A percentile compares a stretch with the other conserved stretches of the same genome.
These are phyloP conservation scores for Russula dissimulans DNA, from an alignment of 768 basidiomycete genomes.

Conservation along the genomic window DNA sequence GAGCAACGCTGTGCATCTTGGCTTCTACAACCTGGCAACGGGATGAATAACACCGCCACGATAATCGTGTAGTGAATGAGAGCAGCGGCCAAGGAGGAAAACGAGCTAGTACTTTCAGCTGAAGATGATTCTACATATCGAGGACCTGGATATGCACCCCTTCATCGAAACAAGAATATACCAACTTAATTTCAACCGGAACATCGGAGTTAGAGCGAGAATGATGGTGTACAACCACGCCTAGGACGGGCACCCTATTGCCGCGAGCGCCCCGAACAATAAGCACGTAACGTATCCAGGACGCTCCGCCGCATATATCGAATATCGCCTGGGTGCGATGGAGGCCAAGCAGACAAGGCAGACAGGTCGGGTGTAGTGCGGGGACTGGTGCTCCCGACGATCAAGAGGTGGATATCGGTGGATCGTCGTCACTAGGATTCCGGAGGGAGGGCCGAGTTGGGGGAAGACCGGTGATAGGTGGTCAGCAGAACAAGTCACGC, in stretches of 20 bases:
- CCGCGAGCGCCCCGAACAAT: neutral
- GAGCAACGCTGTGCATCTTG: too few species aligned
- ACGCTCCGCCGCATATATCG: neutral
- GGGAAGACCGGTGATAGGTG: neutral
- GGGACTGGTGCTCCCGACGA: neutral
- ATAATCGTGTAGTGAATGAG: too few species aligned
- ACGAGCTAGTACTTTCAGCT: too few species aligned
- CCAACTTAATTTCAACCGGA: too few species aligned
- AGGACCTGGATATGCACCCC: too few species aligned
- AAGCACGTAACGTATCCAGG: neutral
- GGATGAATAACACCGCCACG: too few species aligned
- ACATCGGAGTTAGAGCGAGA: neutral
- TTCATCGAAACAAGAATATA: too few species aligned
- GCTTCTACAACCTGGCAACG: too few species aligned
- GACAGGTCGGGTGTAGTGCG: neutral
- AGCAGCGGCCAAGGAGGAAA: too few species aligned
- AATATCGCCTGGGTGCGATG: neutral
- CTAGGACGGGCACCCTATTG: neutral
- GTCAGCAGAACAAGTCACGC: too few species aligned
- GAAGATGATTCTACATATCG: too few species aligned
- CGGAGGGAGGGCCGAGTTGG: neutral
- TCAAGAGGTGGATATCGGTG: neutral
- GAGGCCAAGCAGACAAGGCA: neutral
- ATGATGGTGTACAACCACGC: neutral
- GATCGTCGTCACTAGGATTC: neutral